These are phyloP conservation scores for Chenopodium quinoa DNA, from an alignment of 148 eudicot species.

Conservation along the genomic window DNA sequence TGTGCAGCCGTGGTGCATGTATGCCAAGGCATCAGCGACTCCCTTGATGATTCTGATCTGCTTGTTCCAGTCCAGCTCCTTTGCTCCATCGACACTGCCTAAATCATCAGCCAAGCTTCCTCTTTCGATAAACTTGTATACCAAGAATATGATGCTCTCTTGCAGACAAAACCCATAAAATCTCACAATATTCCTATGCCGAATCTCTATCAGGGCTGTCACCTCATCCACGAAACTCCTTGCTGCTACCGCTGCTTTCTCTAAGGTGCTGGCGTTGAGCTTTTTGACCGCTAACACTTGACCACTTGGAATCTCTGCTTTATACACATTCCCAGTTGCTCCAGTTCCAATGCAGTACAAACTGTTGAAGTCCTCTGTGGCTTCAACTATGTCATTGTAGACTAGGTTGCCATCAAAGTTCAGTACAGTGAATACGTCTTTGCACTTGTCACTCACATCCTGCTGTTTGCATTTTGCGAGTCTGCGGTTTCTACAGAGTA, in stretches of 20 bases:
- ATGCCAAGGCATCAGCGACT: conserved; percentile 33
- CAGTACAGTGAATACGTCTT: conserved; percentile 5
- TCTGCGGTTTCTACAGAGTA: neutral
- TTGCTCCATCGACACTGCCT: conserved; percentile 9
- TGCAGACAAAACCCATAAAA: conserved; percentile 30
- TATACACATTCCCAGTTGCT: conserved; percentile 34
- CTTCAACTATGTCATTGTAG: conserved; percentile 27
- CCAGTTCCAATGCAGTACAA: conserved; percentile 30
- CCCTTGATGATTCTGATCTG: conserved; percentile 26
- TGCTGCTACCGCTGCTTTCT: neutral
- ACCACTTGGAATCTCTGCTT: conserved; percentile 24
- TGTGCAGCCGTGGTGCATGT: conserved; percentile 30
- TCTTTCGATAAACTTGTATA: conserved; percentile 29
- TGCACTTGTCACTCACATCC: neutral
- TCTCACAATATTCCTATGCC: conserved; percentile 35
- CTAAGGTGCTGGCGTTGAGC: conserved; percentile 5
- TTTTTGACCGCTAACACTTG: conserved; percentile 31
- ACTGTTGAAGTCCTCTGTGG: conserved; percentile 28
- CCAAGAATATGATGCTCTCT: conserved; percentile 16
- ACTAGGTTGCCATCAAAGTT: conserved; percentile 21
- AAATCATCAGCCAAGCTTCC: conserved; percentile 28
- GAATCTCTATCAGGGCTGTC: conserved; percentile 24
- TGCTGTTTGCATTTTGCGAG: neutral
- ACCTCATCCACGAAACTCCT: conserved; percentile 33
- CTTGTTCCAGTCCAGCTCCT: conserved; percentile 30